phyloP scores from a whole-genome alignment of 2,329 filamentous ascomycete genomes.

The Cladosporium sp. region DNA sequence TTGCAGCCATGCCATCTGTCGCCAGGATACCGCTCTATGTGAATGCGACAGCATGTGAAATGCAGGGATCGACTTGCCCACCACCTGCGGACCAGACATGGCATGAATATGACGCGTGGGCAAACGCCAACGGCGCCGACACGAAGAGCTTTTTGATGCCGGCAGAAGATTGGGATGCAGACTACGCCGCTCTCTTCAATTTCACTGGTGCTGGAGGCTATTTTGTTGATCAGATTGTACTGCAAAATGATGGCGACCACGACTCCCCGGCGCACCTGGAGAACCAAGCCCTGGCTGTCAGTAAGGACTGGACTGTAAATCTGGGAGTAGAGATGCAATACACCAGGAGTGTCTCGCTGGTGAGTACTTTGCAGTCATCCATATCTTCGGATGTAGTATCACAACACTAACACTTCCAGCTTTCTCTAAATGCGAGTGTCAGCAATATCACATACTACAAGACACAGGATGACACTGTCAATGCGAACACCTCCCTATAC shows the following conservation, averaged over 20 bases:
- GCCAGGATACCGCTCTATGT: constrained; percentile 18
- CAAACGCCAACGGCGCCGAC: not conserved
- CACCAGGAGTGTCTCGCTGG: constrained; percentile 20
- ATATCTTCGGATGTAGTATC: not conserved
- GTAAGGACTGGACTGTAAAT: constrained; percentile 19
- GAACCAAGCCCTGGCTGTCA: constrained; percentile 10
- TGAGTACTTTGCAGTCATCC: constrained; percentile 17
- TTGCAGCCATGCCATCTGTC: constrained; percentile 20
- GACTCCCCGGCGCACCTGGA: constrained; percentile 1
- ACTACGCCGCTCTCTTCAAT: constrained; percentile 18
- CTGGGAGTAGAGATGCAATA: constrained; percentile 15
- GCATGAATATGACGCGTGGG: constrained; percentile 8
- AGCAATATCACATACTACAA: constrained; percentile 12
- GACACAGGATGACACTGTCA: not conserved
- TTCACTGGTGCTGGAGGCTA: constrained; percentile 18
- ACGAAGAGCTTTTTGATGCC: constrained; percentile 3
- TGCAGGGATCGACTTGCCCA: constrained; percentile 20
- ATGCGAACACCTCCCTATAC: constrained; percentile 16
- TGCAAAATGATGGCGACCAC: not conserved
- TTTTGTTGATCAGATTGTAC: constrained; percentile 14
- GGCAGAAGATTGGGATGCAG: constrained; percentile 18
- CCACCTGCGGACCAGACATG: constrained; percentile 15
- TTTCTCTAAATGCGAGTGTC: constrained; percentile 20
- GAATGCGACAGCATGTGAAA: constrained; percentile 19
- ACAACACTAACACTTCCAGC: constrained; percentile 15